phyloP scores from a whole-genome alignment of 2,329 filamentous ascomycete genomes.

The Fusarium sp. region DNA sequence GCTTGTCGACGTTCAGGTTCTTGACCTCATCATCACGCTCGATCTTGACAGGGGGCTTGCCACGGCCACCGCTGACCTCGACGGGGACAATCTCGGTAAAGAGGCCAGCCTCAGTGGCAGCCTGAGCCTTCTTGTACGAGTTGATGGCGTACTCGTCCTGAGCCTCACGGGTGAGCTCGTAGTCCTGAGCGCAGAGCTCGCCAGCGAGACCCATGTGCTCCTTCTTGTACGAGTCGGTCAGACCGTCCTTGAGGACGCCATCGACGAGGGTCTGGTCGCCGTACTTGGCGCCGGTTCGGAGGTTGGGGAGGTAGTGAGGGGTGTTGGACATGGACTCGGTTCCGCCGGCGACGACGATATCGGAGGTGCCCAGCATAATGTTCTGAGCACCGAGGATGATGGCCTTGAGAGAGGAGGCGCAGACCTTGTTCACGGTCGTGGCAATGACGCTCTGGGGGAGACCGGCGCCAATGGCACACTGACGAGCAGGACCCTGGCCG shows the following conservation, averaged over 20 bases:
- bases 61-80: conserved; percentile 87
- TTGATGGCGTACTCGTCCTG: conserved; percentile 97
- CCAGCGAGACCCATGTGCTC: conserved; percentile 96
- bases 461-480: conserved; percentile 91
- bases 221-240: conserved; percentile 94
- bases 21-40: conserved; percentile 95
- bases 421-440: conserved; percentile 99
- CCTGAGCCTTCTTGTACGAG: conserved; percentile 93
- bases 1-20: conserved; percentile 88
- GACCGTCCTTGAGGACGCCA: conserved; percentile 91
- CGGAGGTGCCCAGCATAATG: conserved; percentile 95
- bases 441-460: conserved; percentile 82
- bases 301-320: conserved; percentile 91
- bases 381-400: conserved; percentile 95
- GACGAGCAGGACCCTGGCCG: conserved; percentile 95
- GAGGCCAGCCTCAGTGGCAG: conserved; percentile 81
- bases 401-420: conserved; percentile 93
- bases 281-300: conserved; percentile 92
- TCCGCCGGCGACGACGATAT: conserved; percentile 92
- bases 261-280: conserved; percentile 91
- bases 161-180: conserved; percentile 82
- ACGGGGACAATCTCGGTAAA: conserved; percentile 94
- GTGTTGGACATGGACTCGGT: conserved; percentile 99
- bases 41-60: conserved; percentile 85
- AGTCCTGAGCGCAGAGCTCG: conserved; percentile 90